Evolutionary conservation across 2,329 filamentous ascomycete species (phyloP).

Genomic region (Cercospora sojina): DNA sequence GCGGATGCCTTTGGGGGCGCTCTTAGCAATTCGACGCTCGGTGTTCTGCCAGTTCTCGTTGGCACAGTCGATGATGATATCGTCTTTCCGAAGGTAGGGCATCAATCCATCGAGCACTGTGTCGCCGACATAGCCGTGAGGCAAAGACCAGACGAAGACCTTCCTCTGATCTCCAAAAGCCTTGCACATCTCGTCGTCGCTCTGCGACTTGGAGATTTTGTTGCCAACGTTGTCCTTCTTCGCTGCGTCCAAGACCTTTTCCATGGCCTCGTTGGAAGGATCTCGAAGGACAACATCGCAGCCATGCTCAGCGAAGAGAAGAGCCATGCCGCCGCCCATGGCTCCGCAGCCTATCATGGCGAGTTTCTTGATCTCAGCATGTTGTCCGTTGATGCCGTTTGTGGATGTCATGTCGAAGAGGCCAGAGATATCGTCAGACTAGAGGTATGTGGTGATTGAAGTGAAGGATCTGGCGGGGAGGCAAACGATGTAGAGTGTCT

Average conservation of each 20-base stretch:
- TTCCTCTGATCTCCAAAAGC: slow-evolving; percentile 36
- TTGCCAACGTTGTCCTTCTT: slow-evolving; percentile 43
- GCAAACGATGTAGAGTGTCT: not conserved
- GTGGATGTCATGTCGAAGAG: not conserved
- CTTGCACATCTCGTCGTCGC: slow-evolving; percentile 54
- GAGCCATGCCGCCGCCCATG: slow-evolving; percentile 61
- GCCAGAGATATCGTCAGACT: not conserved
- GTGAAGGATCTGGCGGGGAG: not conserved
- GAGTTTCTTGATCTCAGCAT: slow-evolving; percentile 42
- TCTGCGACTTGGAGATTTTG: slow-evolving; percentile 43
- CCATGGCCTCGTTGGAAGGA: slow-evolving; percentile 51
- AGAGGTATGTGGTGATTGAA: not conserved
- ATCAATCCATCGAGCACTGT: slow-evolving; percentile 49
- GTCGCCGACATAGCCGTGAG: slow-evolving; percentile 47
- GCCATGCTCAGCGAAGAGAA: slow-evolving; percentile 59
- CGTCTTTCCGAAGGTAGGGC: slow-evolving; percentile 56
- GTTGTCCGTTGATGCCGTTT: slow-evolving; percentile 15
- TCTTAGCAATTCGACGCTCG: slow-evolving; percentile 58
- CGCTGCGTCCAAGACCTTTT: slow-evolving; percentile 44
- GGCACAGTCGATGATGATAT: slow-evolving; percentile 67
- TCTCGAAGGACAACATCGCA: slow-evolving; percentile 57
- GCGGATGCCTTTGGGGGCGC: slow-evolving; percentile 57
- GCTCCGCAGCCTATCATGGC: slow-evolving; percentile 59
- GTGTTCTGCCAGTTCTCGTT: slow-evolving; percentile 68
- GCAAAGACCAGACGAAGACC: slow-evolving; percentile 37